Evolutionary conservation across 805 yeast genomes (phyloP).

Genomic region (Candida silvatica): DNA sequence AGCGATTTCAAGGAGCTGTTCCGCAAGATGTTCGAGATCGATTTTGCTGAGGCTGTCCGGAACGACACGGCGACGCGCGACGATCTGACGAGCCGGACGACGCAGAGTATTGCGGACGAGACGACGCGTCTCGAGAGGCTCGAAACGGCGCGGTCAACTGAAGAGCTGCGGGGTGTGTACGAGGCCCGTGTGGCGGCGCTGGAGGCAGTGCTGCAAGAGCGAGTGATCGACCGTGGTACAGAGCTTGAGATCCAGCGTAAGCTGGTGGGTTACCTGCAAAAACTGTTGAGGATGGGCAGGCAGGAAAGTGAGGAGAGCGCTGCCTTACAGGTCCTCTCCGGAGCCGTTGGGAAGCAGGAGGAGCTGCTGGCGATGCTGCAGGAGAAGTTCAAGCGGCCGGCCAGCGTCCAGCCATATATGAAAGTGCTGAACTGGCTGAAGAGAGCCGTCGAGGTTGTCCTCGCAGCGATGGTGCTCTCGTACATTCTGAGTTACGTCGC

Average conservation of each 20-base stretch:
- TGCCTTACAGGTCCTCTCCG: slow-evolving; percentile 1
- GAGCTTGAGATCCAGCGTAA: slow-evolving; percentile 5
- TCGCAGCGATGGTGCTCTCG: neutral
- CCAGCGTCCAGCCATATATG: no score
- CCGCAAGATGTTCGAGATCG: slow-evolving; percentile 9
- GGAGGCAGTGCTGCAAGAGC: neutral
- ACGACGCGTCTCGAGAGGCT: slow-evolving; percentile 1
- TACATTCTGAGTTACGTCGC: slow-evolving; percentile 2
- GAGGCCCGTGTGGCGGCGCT: slow-evolving; percentile 3
- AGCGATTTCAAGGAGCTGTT: slow-evolving; percentile 11
- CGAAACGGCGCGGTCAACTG: no score
- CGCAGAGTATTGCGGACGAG: slow-evolving; percentile 3
- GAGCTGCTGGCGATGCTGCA: slow-evolving; percentile 7
- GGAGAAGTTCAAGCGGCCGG: slow-evolving; percentile 6
- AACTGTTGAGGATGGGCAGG: no score
- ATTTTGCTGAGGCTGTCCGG: slow-evolving; percentile 6
- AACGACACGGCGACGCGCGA: neutral
- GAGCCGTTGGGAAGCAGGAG: slow-evolving; percentile 11
- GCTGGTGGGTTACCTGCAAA: slow-evolving; percentile 5
- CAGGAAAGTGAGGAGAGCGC: slow-evolving; percentile 1
- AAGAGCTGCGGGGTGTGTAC: neutral
- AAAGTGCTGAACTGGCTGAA: no score
- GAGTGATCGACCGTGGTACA: slow-evolving; percentile 3
- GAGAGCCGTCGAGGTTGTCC: neutral
- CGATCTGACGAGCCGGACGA: neutral